Percentiles rank a stretch among this genome's conserved stretches.
These are phyloP conservation scores for Lasiosphaeris hirsuta DNA, from an alignment of 495 filamentous ascomycete genomes.

Conservation along the genomic window DNA sequence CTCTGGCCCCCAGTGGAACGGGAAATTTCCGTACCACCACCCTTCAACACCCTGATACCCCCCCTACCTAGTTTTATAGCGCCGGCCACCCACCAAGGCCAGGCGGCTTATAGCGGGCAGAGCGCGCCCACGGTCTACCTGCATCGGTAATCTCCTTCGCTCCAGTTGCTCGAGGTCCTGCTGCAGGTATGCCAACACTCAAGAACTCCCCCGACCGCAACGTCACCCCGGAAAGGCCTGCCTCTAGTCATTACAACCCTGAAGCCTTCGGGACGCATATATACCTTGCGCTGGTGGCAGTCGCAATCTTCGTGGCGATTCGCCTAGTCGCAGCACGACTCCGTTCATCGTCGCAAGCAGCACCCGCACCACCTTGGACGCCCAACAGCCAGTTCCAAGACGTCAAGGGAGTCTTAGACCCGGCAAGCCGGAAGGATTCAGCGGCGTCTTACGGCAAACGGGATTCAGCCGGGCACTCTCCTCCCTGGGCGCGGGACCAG, in stretches of 20 bases:
- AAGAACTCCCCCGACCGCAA: constrained; percentile 34
- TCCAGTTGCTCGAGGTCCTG: constrained; percentile 26
- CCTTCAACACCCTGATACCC: constrained; percentile 11
- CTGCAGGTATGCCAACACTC: constrained; percentile 43
- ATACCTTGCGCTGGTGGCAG: constrained; percentile 29
- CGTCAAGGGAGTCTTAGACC: background rate
- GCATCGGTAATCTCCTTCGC: constrained; percentile 21
- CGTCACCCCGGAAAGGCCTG: constrained; percentile 27
- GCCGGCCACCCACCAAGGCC: constrained; percentile 27
- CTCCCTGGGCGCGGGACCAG: constrained; percentile 1
- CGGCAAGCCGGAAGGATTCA: constrained; percentile 20
- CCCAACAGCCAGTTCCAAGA: constrained; percentile 5
- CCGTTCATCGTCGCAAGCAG: background rate
- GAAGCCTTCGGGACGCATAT: constrained; percentile 27
- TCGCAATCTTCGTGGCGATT: constrained; percentile 22
- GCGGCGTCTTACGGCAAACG: constrained; percentile 13
- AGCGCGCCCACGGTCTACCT: constrained; percentile 6
- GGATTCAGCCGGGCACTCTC: constrained; percentile 12
- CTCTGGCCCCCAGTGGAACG: constrained; percentile 17
- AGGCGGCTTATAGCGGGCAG: constrained; percentile 20
- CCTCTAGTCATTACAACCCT: constrained; percentile 19
- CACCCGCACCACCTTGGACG: background rate
- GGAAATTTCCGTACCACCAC: constrained; percentile 29
- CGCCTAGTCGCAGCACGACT: constrained; percentile 5
- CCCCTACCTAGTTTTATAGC: constrained; percentile 17